phyloP scores from a whole-genome alignment of 2,329 filamentous ascomycete species.

The Neurospora sp. region DNA sequence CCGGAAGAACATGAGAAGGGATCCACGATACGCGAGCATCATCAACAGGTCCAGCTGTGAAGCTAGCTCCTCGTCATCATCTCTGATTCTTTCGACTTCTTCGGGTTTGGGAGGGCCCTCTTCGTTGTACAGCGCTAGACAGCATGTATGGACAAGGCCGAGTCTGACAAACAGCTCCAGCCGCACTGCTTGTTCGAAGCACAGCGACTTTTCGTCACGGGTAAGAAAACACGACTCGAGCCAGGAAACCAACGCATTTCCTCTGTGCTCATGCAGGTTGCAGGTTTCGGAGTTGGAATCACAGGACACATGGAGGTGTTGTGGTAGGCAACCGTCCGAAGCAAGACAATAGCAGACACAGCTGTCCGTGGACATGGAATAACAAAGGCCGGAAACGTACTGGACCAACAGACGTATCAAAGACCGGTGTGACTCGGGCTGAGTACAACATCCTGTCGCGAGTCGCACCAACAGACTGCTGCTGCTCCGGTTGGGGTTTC shows the following conservation, averaged over 20 bases:
- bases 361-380: not conserved
- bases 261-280: not conserved
- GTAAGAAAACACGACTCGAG: not conserved
- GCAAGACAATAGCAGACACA: not conserved
- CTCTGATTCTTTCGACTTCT: not conserved
- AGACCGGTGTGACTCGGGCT: not conserved
- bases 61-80: not conserved
- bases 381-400: not conserved
- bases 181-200: not conserved
- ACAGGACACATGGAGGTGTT: not conserved
- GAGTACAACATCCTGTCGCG: not conserved
- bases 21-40: not conserved
- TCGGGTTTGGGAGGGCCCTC: not conserved
- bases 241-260: not conserved
- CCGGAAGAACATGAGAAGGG: not conserved
- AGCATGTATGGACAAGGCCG: not conserved
- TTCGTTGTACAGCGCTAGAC: accelerated
- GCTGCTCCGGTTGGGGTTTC: not conserved
- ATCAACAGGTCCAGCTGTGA: not conserved
- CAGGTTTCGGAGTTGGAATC: accelerated
- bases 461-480: not conserved
- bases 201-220: not conserved
- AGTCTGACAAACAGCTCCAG: not conserved
- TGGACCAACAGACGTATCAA: not conserved
- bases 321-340: not conserved